Conservation (phyloP, 2,329 filamentous ascomycete genomes). For the Paecilomyces variotii region DNA sequence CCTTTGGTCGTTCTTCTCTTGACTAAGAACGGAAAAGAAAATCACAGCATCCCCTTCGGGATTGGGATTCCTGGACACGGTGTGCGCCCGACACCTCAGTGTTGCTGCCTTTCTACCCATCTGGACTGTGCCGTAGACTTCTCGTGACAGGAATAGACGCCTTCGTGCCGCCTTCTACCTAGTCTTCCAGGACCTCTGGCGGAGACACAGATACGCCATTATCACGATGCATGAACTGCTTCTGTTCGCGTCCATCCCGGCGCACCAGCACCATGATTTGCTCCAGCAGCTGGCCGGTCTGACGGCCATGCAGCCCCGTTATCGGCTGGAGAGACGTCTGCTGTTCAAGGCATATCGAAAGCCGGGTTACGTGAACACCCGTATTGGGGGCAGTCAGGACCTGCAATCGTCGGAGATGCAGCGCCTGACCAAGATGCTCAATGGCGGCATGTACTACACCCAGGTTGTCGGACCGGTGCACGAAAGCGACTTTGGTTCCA, state of each 20-base stretch:
- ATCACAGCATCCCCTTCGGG: neutral
- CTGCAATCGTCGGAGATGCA: constrained; percentile 37
- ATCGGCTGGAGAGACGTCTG: constrained; percentile 47
- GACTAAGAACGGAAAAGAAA: neutral
- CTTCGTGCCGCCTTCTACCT: neutral
- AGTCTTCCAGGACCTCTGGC: neutral
- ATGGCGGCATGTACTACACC: constrained; percentile 47
- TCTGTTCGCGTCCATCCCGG: constrained; percentile 52
- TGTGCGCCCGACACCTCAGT: neutral
- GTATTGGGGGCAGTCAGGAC: constrained; percentile 38
- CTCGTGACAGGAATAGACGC: neutral
- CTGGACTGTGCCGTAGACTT: neutral
- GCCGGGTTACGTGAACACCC: constrained; percentile 31
- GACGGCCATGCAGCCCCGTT: constrained; percentile 53
- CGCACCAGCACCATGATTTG: constrained; percentile 51
- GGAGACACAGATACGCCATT: neutral
- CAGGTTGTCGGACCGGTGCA: constrained; percentile 41
- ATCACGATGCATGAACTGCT: constrained; percentile 53
- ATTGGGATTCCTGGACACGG: neutral
- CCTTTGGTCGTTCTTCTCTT: neutral
- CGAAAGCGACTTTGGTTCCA: constrained; percentile 28
- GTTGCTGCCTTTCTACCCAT: neutral
- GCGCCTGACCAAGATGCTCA: constrained; percentile 39
- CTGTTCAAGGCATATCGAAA: constrained; percentile 50
- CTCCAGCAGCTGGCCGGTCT: constrained; percentile 55